Evolutionary conservation across 2,329 filamentous ascomycete genomes (phyloP), one percentile per base, ranked within the genome.

Genomic region (Botrytis byssoidea): DNA sequence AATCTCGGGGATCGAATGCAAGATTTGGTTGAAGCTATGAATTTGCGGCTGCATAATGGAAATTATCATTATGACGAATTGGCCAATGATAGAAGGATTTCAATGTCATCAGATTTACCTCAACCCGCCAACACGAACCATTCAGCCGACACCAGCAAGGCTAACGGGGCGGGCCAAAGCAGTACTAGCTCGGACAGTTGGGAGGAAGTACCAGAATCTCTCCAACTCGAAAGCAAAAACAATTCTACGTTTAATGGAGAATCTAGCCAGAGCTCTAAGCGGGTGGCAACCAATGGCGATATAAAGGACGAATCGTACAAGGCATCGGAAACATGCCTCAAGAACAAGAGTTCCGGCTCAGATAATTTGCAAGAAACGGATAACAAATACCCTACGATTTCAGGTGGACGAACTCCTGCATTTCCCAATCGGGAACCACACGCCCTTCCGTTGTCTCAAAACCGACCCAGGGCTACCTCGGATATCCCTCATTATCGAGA

Each of bases 1-100:
- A 85, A 87, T 7, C 84, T 89, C 3, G 85, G 88, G 72, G 87
- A 89, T 18, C 86, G 87, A 68, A 84, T 93, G 48, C 83, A 84
- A 18, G 88, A 89, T 80, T 89, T 90, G 84, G 85, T 91, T 18
- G 84, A 85, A 46, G 83, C 88, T 44, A 69, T 73, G 71, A 70
- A 60, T 25, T 22, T 55, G 9, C 60, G n/a, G 9, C n/a, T 72
- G 37, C 60, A 25, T 14, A n/a, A 66, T 66, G 59, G 6, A 25
- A 29, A 65, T 42, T 25, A 4, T n/a, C 44, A 20, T 9, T 2
- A 35, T 10, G 20, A 44, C 10, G n/a, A 51, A 40, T n/a, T 32
- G 32, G 20, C 32, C 10, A 22, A 20, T 37, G 37, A 32, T 7
- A 59, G 10, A 20, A 66, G 48, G 44, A 20, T 16, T n/a, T 7